Evolutionary conservation across 202 grass and related monocot genomes (phyloP).

Genomic region (Panicum virgatum): DNA sequence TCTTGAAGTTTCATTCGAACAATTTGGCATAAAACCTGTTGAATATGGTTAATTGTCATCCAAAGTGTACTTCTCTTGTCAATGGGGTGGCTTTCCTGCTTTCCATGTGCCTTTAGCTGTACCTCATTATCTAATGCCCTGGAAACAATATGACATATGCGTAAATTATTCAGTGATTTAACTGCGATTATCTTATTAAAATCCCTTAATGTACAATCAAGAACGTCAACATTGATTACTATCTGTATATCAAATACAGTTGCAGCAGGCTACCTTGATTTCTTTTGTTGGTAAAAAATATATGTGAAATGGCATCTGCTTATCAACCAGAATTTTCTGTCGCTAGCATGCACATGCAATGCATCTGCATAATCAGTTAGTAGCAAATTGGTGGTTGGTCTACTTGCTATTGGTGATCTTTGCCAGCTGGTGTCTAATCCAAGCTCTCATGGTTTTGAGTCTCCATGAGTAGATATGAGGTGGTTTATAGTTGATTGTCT

Average conservation of each 20-base stretch:
- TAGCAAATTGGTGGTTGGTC: not conserved
- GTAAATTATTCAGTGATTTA: conserved; percentile 16
- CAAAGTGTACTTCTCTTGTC: not conserved
- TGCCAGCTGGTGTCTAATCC: not conserved
- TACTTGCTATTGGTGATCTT: not conserved
- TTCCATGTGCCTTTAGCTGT: conserved; percentile 11
- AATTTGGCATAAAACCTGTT: not conserved
- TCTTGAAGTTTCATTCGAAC: conserved; percentile 7
- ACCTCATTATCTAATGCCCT: conserved; percentile 8
- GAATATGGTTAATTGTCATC: conserved; percentile 7
- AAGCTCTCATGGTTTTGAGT: not conserved
- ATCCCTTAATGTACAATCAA: not conserved
- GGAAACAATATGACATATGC: not conserved
- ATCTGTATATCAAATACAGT: conserved; percentile 7
- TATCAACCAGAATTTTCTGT: not conserved
- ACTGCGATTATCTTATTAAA: not conserved
- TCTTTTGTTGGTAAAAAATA: not conserved
- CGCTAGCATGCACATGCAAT: conserved; percentile 1
- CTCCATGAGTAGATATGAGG: not conserved
- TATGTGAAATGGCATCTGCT: not conserved
- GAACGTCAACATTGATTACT: not conserved
- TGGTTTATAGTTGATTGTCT: not conserved
- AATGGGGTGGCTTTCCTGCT: conserved; percentile 24
- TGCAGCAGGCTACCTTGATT: conserved; percentile 3
- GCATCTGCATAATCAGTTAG: conserved; percentile 1